A percentile compares a stretch with the other conserved stretches of the same genome.
These are phyloP conservation scores for Mycena epipterygia DNA, from an alignment of 768 basidiomycete genomes.

Conservation along the genomic window DNA sequence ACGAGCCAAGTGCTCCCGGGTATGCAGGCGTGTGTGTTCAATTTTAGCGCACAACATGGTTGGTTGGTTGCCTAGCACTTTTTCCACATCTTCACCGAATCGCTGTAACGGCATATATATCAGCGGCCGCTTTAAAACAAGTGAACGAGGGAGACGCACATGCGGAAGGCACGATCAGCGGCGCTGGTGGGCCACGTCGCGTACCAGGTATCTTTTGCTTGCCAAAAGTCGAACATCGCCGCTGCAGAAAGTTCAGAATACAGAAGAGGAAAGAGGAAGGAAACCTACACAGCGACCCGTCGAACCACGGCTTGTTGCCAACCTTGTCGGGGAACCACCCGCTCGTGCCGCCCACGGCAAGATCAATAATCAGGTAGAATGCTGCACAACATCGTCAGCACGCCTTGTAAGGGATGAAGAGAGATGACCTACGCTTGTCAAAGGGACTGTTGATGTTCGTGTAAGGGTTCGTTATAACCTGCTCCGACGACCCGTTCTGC, in stretches of 20 bases:
- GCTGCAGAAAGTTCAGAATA: conserved; percentile 38
- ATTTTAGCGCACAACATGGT: background rate
- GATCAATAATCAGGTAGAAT: conserved; percentile 83
- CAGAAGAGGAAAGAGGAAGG: background rate
- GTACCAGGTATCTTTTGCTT: conserved; percentile 72
- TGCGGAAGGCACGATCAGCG: conserved; percentile 74
- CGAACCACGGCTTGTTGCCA: conserved; percentile 84
- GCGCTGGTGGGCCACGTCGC: conserved; percentile 75
- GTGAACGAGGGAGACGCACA: conserved; percentile 60
- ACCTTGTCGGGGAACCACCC: conserved; percentile 91
- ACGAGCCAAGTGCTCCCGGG: conserved; percentile 7
- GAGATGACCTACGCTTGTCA: conserved; percentile 71
- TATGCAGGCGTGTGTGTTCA: conserved; percentile 8
- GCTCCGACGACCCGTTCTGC: conserved; percentile 68
- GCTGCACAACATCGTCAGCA: conserved; percentile 56
- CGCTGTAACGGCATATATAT: conserved; percentile 40
- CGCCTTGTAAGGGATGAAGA: conserved; percentile 36
- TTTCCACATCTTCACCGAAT: conserved; percentile 67
- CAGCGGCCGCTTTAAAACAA: conserved; percentile 11
- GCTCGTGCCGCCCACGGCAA: conserved; percentile 86
- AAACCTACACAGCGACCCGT: conserved; percentile 65
- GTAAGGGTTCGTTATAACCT: conserved; percentile 77
- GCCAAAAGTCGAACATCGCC: conserved; percentile 82
- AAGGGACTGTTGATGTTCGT: conserved; percentile 79
- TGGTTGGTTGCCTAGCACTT: conserved; percentile 40